Base-by-base conservation (phyloP, 208 protist genomes). In the Crithidia acanthocephali region DNA sequence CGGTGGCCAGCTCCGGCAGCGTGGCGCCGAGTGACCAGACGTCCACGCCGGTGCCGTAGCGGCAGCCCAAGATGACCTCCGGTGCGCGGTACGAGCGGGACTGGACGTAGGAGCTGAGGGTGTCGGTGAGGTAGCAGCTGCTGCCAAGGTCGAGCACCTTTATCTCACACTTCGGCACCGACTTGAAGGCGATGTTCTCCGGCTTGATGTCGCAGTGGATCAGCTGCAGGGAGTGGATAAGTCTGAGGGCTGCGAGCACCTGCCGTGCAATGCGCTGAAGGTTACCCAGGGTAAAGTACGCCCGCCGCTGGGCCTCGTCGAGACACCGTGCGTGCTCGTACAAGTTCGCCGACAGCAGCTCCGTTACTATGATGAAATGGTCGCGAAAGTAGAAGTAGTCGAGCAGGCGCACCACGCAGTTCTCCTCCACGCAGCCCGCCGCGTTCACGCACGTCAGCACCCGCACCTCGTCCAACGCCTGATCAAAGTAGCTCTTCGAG, bases 191-290 rank as follows among this genome's bases (percentile, higher is more conserved):
- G 45, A 98, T 87, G 84, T 98, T 98, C 70, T 98, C 96, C 22
- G 96, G 95, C 75, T 99, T 99, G 66, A 99, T 90, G 74, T 99
- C 98, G 71, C 97, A 99, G 80, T 99, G 98, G 73, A 99, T 99
- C 47, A 98, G 68, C 18, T 75, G 56, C 15, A 97, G 64, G n/a
- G 62, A 81, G 80, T 98, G 93, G 37, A 97, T 78, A 57, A 92
- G 96, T 27, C 57, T 56, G 13, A 97, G 80, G 1, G 85, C 81
- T 1, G 60, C 87, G 18, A 97, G 80, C 40, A 95, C 79, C 77
- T 93, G 84, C 30, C 64, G 62, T 16, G 90, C 80, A 27, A 97
- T 93, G 44, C 68, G 64, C 68, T 95, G 92, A 22, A 98, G 60
- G 11, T 92, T 81, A 32, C 82, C 73, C 40, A 97, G 69, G 15